Base-by-base conservation (phyloP, 2,329 filamentous ascomycete genomes). In the Neofusicoccum ribis region DNA sequence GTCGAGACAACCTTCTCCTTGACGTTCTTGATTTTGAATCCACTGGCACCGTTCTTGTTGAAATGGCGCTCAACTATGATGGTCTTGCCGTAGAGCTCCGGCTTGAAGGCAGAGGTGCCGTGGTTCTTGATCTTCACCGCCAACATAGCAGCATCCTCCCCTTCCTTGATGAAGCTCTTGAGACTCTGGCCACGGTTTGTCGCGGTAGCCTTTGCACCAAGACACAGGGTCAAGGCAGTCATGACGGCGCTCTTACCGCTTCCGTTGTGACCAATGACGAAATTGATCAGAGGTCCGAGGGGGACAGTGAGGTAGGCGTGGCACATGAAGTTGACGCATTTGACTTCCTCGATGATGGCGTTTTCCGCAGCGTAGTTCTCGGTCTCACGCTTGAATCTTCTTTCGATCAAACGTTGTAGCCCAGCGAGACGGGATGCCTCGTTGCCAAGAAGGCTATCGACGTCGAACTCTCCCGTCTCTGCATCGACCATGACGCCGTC, bases 201-300 rank as follows among this genome's bases (percentile, higher is more conserved):
- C 15, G 91, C 88, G 63, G 92, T 92, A 1, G 95, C 93, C 77
- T 97, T 98, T 20, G 91, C 94, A 67, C 95, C 95, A n/a, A 99
- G 83, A 73, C 95, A 98, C 39, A 99, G 84, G 0, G 93, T 97
- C 69, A 99, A 87, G 4, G 93, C 95, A 0, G 95, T 98, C 34
- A 99, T 81, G 14, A 98, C 90, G 2, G 95, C 95, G 76, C 95
- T 99, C 81, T 99, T 99, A 41, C 95, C 95, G 74, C 94, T 98
- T 37, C 95, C 95, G 74, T 99, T 99, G 77, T 97, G 93, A 15
- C 95, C 95, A 64, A 97, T 93, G 67, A 99, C 93, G 78, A 99
- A 99, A 78, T 99, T 99, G 77, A 99, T 96, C 43, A 97, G 82
- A 0, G 95, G 95, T 0, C 95, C 95, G n/a, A 99, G 83, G 65